phyloP scores from a whole-genome alignment of 495 filamentous ascomycete genomes.

The Beverwykella pulmonaria region DNA sequence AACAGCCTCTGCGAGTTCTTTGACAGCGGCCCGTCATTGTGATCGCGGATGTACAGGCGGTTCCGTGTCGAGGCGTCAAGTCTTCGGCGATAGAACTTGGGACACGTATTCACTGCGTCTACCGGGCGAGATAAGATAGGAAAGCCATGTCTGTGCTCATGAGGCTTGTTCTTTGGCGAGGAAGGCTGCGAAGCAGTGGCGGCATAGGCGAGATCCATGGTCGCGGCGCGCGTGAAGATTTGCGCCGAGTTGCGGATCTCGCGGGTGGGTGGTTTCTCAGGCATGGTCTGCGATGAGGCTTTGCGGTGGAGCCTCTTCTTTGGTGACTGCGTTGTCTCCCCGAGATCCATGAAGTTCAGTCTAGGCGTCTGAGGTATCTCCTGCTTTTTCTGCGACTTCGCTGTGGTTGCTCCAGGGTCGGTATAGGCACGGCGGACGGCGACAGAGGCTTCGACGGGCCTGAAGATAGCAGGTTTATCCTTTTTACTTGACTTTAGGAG shows the following conservation, averaged over 20 bases:
- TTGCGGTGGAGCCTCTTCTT: slow-evolving; percentile 22
- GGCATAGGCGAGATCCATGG: slow-evolving; percentile 21
- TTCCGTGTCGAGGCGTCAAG: slow-evolving; percentile 33
- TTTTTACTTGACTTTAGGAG: slow-evolving; percentile 33
- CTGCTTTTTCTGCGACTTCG: background rate
- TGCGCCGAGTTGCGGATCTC: slow-evolving; percentile 18
- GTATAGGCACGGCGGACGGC: slow-evolving; percentile 25
- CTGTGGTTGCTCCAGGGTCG: slow-evolving; percentile 9
- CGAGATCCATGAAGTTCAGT: slow-evolving; percentile 34
- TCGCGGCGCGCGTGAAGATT: slow-evolving; percentile 15
- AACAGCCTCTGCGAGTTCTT: slow-evolving; percentile 34
- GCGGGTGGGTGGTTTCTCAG: slow-evolving; percentile 13
- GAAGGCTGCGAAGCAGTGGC: slow-evolving; percentile 6
- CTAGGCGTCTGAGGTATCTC: background rate
- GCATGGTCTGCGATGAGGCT: slow-evolving; percentile 9
- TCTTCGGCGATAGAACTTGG: slow-evolving; percentile 24
- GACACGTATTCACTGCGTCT: slow-evolving; percentile 23
- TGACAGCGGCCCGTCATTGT: slow-evolving; percentile 17
- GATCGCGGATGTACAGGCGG: slow-evolving; percentile 25
- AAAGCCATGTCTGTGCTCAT: slow-evolving; percentile 16
- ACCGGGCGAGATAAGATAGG: slow-evolving; percentile 23
- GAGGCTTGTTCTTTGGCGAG: background rate
- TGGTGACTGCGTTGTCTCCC: slow-evolving; percentile 17
- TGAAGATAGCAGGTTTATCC: slow-evolving; percentile 19
- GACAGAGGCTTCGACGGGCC: slow-evolving; percentile 7